Base-by-base conservation (phyloP, 345 rosid genomes). In the Turnera subulata region DNA sequence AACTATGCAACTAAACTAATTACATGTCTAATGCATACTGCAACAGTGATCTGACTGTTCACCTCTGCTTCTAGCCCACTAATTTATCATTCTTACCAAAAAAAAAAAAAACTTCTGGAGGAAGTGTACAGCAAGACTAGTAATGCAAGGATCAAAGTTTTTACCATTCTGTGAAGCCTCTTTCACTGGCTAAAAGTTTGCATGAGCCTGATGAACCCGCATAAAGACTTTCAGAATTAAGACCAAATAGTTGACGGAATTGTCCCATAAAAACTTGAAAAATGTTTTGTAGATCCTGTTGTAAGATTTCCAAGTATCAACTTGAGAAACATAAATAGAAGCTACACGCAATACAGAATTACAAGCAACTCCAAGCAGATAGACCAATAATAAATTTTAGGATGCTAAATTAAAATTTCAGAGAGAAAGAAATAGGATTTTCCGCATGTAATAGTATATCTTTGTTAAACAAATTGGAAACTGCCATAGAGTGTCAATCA, bases 201-300 rank as follows among this genome's bases (percentile, higher is more conserved):
- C 58, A 88, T 24, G 65, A 56, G 57, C 91, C 94, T 50, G 81
- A 64, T 58, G 64, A 68, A 79, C 90, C 89, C 49, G 64, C 60
- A 59, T 78, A 83, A 19, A 50, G 32, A 46, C 73, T 74, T 48
- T 75, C 77, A 47, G 99, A 85, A 67, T 76, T 85, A 39, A 89
- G 80, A 55, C 99, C 96, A 63, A 87, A 77, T 37, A 93, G 90
- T 67, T 89, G 96, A 55, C 97, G 80, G 23, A 89, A 75, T 72
- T 93, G 99, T 62, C 97, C 97, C 85, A 81, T 68, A 78, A 89
- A 84, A 70, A 89, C 88, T 77, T 89, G 94, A 70, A 82, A 82
- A 57, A 93, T 68, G 64, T 63, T 62, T 71, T 75, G 73, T 58
- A 89, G 91, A 72, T 93, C 86, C 99, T 93, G 91, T 64, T 67